Percentiles rank a stretch among this genome's conserved stretches.
Evolutionary conservation across 2,329 filamentous ascomycete species (phyloP).

Genomic region (Talaromyces sp.): DNA sequence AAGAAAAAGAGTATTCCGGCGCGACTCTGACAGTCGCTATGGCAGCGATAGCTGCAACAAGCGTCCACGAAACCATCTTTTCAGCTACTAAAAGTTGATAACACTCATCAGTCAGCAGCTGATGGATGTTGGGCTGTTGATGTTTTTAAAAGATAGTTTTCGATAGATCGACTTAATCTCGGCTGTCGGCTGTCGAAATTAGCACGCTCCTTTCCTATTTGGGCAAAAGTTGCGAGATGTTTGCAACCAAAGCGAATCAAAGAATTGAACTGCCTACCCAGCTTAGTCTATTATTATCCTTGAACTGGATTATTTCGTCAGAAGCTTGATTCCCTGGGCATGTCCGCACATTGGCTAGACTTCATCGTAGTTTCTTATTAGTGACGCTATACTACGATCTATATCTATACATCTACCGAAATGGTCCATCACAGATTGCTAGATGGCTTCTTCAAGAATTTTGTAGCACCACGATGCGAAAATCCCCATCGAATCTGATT

Average conservation of each 20-base stretch:
- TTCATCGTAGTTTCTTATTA: background rate
- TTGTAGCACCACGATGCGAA: constrained; percentile 20
- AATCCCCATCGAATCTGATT: constrained; percentile 33
- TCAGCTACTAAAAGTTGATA: background rate
- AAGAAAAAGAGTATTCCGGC: constrained; percentile 8
- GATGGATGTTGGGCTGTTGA: background rate
- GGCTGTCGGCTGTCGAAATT: background rate
- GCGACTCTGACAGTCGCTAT: background rate
- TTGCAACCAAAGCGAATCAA: background rate
- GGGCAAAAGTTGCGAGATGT: background rate
- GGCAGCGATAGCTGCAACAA: constrained; percentile 1
- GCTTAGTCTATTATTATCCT: too few species aligned
- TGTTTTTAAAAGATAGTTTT: background rate
- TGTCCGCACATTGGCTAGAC: background rate
- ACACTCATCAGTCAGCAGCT: background rate
- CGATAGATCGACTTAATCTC: background rate
- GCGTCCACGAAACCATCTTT: constrained; percentile 14
- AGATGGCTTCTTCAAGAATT: constrained; percentile 9
- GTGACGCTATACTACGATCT: background rate
- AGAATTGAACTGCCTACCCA: background rate
- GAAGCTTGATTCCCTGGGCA: background rate
- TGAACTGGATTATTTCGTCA: background rate
- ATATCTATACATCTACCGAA: background rate
- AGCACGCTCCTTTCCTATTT: background rate
- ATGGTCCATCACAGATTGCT: background rate